A percentile compares a stretch with the other conserved stretches of the same genome.
Conservation (phyloP, 2,329 filamentous ascomycete species). For the Chaetomium strumarium region DNA sequence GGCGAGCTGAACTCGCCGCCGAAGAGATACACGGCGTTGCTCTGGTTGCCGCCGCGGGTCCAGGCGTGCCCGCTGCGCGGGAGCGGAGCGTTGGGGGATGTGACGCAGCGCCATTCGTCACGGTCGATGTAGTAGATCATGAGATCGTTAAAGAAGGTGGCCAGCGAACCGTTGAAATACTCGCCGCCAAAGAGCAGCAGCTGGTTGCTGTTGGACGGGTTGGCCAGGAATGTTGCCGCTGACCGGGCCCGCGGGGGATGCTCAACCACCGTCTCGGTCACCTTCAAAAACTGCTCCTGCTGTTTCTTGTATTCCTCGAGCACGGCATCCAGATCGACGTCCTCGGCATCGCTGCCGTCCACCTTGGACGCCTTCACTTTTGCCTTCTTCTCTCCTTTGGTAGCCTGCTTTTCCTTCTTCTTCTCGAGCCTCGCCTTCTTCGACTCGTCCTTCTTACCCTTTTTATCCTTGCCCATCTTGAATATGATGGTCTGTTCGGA, state of each 20-base stretch:
- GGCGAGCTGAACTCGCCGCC: conserved; percentile 95
- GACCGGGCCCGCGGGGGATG: conserved; percentile 71
- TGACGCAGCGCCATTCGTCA: conserved; percentile 87
- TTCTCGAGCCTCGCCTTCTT: conserved; percentile 49
- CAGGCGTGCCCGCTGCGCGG: conserved; percentile 91
- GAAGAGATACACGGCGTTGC: conserved; percentile 82
- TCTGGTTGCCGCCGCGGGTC: conserved; percentile 78
- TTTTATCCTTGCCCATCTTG: conserved; percentile 43
- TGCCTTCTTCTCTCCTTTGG: conserved; percentile 82
- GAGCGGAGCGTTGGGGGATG: conserved; percentile 83
- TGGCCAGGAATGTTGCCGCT: conserved; percentile 76
- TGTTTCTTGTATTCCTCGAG: conserved; percentile 88
- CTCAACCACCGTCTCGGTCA: conserved; percentile 71
- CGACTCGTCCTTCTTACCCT: conserved; percentile 33
- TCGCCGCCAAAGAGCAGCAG: conserved; percentile 91
- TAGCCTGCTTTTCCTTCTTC: conserved; percentile 74
- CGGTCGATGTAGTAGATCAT: conserved; percentile 70
- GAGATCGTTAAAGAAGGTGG: conserved; percentile 63
- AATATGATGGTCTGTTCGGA: neutral
- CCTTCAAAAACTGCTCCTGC: conserved; percentile 89
- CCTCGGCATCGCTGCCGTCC: conserved; percentile 83
- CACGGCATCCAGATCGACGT: conserved; percentile 87
- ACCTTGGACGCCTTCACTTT: conserved; percentile 64
- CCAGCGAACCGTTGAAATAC: conserved; percentile 87
- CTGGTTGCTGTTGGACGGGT: conserved; percentile 79